These are phyloP conservation scores for Fusarium redolens DNA, from an alignment of 2,329 filamentous ascomycete genomes.

Conservation along the genomic window DNA sequence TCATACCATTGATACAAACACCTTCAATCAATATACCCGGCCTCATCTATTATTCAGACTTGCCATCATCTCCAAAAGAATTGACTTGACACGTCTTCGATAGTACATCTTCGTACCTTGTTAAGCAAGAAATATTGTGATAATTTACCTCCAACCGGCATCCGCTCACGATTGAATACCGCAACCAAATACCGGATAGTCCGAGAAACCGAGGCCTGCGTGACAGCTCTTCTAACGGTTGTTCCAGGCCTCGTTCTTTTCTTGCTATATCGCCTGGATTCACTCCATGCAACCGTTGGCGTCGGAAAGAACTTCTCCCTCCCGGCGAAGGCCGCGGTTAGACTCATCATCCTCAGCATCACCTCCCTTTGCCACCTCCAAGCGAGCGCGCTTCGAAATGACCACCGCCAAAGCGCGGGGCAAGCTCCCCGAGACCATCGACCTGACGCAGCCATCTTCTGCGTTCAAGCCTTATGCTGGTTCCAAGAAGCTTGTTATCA, in stretches of 20 bases:
- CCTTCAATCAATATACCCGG: conserved; percentile 38
- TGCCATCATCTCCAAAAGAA: neutral
- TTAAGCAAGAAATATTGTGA: neutral
- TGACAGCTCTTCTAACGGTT: conserved; percentile 43
- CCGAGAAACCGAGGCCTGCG: conserved; percentile 43
- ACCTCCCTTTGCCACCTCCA: conserved; percentile 40
- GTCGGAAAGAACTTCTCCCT: conserved; percentile 47
- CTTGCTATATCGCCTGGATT: neutral
- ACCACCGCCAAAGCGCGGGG: conserved; percentile 53
- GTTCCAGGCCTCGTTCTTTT: conserved; percentile 42
- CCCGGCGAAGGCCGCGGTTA: conserved; percentile 54
- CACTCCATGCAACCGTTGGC: conserved; percentile 51
- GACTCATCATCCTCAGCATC: conserved; percentile 50
- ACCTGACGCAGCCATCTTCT: conserved; percentile 50
- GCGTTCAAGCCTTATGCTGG: conserved; percentile 79
- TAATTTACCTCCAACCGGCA: neutral
- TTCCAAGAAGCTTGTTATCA: conserved; percentile 89
- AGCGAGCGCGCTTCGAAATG: conserved; percentile 52
- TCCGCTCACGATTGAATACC: neutral
- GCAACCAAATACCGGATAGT: conserved; percentile 19
- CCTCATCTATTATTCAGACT: conserved; percentile 1
- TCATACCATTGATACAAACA: conserved; percentile 38
- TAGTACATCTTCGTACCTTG: neutral
- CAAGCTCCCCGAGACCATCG: conserved; percentile 54
- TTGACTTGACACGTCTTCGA: neutral